Base-by-base conservation (phyloP, 805 yeast species). In the Metschnikowia aberdeeniae region DNA sequence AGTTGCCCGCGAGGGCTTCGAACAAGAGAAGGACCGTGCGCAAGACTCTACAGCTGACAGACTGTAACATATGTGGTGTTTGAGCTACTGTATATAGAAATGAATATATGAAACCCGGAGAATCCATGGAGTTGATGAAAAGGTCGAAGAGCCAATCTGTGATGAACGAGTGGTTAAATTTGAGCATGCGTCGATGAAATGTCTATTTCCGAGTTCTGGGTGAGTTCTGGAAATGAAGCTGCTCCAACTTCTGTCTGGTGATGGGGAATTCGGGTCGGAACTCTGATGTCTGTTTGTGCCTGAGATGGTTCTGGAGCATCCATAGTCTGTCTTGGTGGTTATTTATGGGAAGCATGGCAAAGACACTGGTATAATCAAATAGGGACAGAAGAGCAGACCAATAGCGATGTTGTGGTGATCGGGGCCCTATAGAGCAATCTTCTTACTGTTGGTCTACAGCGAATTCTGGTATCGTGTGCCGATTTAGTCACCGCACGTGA, bases 1-100 rank as follows among this genome's bases (percentile, higher is more conserved):
- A 28, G 68, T 71, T 67, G 67, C 72, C 10, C 62, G 58, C 45
- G 57, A 58, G 12, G 56, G 72, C 1, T 70, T 70, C 47, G 49
- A 55, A 38, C 65, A 62, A 46, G 57, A 55, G 46, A 38, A 39
- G 11, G 42, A 48, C 32, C 36, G 36, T 26, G 34, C 39, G 14
- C 36, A 32, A 19, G 14, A 35, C 12, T 34, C 24, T 4, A 33
- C 29, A n/a, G 20, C 40, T 26, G 29, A 17, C 34, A 29, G 22
- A 19, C 19, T 17, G 19, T 29, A 19, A 37, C 20, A 7, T 6
- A 36, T 7, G 5, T 13, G 8, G 19, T 28, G 14, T 6, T 9
- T 19, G 17, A 22, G 26, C 26, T 17, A 29, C 9, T 28, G 14
- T 37, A 33, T 37, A 37, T 37, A 37, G 29, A 37, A n/a, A 29